Conservation (phyloP, 305 asterid genomes). For the Rubia balearica region DNA sequence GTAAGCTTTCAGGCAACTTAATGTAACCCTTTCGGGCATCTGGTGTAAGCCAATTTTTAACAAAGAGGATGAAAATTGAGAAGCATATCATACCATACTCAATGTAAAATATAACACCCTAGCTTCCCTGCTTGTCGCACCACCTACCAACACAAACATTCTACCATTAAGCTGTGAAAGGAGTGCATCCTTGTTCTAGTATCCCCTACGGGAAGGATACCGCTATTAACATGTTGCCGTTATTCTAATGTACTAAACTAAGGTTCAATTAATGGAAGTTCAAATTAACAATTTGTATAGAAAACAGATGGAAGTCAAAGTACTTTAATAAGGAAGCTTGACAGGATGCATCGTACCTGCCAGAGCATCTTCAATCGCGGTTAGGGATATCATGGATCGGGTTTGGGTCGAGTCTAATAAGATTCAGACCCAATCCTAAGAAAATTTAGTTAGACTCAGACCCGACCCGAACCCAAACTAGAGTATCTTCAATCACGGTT, state of each 20-base stretch:
- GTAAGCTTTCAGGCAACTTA: too few relatives aligned
- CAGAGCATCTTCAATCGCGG: slow-evolving; percentile 51
- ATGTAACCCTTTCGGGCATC: too few relatives aligned
- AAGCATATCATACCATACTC: slow-evolving; percentile 33
- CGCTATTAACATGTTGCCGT: background rate
- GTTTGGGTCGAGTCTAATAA: too few relatives aligned
- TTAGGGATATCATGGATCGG: too few relatives aligned
- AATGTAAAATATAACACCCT: slow-evolving; percentile 49
- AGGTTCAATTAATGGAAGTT: too few relatives aligned
- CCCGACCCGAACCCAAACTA: too few relatives aligned
- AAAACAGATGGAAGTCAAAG: background rate
- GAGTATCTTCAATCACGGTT: slow-evolving; percentile 21
- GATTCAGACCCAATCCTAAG: too few relatives aligned
- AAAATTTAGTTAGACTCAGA: too few relatives aligned
- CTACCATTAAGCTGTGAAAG: slow-evolving; percentile 33
- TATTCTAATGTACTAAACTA: background rate
- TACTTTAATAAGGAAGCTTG: background rate
- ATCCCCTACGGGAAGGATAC: slow-evolving; percentile 19
- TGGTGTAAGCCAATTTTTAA: too few relatives aligned
- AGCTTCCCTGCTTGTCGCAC: slow-evolving; percentile 59
- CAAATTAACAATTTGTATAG: background rate
- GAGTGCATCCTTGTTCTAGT: slow-evolving; percentile 24
- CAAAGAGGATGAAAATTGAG: background rate
- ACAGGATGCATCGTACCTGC: slow-evolving; percentile 26
- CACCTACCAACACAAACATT: slow-evolving; percentile 59